Base-by-base conservation (phyloP, 371 early-diverging fungal species). In the Lichtheimia ramosa region DNA sequence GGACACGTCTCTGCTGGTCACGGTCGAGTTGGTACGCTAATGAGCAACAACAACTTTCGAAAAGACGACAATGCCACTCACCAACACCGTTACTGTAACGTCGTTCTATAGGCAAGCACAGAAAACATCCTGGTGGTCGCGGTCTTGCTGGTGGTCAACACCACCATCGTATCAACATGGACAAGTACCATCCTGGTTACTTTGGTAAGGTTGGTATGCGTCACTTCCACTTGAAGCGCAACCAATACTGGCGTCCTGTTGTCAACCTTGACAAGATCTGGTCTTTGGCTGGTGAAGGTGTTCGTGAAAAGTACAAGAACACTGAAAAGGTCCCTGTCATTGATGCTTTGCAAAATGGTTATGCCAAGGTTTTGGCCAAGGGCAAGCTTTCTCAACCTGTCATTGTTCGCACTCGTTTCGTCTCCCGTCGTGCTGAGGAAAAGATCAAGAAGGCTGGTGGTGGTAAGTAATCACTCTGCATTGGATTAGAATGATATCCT, bases 171-270 rank as follows among this genome's bases (percentile, higher is more conserved):
- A 99, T 96, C 85, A 95, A 96, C 89, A 96, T 99, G 92, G 96
- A 98, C 86, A 97, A 93, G 92, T 99, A 95, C 93, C 99, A 99
- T 87, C 99, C 99, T 68, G 99, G 99, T 82, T 98, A 97, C 94
- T 99, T 98, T 76, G 99, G 99, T 84, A 99, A 99, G 88, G 96
- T 97, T 83, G 99, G 99, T 92, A 96, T 97, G 97, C 95, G 98
- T 65, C 87, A 94, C 81, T 98, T 95, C 93, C 97, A 97, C 92
- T 83, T 89, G 88, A 97, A 96, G 86, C 83, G 88, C 74, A 95
- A 98, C 87, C 73, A 88, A 74, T 81, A 84, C 86, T 90, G 90
- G 89, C 78, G 91, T 71, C 94, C 94, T 58, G 81, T 84, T 73
- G 83, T 98, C 84, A 95, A 96, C 88, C 79, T 95, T 58, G 93